Evolutionary conservation across 2,329 filamentous ascomycete genomes (phyloP), one percentile per base, ranked within the genome.

Genomic region (Albophoma yamanashiensis): DNA sequence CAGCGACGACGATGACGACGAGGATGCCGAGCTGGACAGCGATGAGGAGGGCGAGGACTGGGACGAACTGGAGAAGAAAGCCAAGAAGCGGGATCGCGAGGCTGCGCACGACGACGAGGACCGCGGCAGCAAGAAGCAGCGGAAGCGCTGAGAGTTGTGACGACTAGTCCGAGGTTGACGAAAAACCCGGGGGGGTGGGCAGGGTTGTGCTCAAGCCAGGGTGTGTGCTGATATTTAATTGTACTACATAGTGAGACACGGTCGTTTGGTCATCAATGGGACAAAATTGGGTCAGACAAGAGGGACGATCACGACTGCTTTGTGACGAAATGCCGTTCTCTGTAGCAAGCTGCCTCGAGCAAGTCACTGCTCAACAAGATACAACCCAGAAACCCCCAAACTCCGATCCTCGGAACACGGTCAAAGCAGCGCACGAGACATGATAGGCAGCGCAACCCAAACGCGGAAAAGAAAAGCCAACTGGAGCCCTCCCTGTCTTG

Each of bases 11-110:
- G 93, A 91, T 38, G 92, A 93, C 15, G 89, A 91, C 60, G 72
- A 70, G 14, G 74, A 76, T 39, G 85, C 82, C 56, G 89, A 89
- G 25, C 79, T 84, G 22, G 73, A 74, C 60, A 85, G 83, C 52
- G 89, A 92, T 8, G 89, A 91, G 15, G 89, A 86, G 64, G 89
- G 89, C 56, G 89, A 97, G 72, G 91, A 95, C 70, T 97, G 93
- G 93, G 92, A 97, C 71, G 92, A 95, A 74, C 73, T 97, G 61
- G 93, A 97, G 78, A 87, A 88, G 74, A 96, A 96, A 79, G 92
- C 88, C 3, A 91, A 87, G 78, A 91, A 92, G 76, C 86, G 89
- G 69, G 92, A 93, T 74, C 82, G 88, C 61, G 90, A 93, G 62
- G 63, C 62, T 31, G 70, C 62, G 12, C 59, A 69, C 62, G 71